phyloP scores from a whole-genome alignment of 148 eudicot species.

The Fagopyrum tataricum region DNA sequence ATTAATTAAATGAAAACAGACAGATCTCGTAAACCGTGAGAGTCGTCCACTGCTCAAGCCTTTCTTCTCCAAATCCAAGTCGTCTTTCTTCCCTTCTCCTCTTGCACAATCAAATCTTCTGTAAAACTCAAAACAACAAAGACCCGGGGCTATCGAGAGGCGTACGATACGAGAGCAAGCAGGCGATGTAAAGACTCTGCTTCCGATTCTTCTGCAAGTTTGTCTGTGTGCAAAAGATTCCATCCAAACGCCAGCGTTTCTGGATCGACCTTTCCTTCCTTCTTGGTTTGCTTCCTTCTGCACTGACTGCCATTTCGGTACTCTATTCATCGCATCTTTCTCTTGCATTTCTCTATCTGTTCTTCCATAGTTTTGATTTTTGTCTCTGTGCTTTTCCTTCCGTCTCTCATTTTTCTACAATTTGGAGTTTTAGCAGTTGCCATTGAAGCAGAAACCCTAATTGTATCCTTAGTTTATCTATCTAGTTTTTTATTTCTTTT shows the following conservation, averaged over 20 bases:
- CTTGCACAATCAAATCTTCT: neutral
- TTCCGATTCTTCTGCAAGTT: neutral
- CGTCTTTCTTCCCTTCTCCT: neutral
- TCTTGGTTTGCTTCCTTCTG: slow-evolving; percentile 3
- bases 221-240: neutral
- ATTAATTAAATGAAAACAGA: too few relatives aligned
- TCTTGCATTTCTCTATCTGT: neutral
- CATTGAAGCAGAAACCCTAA: slow-evolving; percentile 1
- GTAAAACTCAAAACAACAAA: neutral
- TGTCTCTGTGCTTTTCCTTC: neutral
- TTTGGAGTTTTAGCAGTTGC: neutral
- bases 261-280: neutral
- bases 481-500: neutral
- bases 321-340: neutral
- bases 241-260: slow-evolving; percentile 4
- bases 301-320: neutral
- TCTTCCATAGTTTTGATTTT: neutral
- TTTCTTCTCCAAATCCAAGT: too few relatives aligned
- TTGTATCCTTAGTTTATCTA: neutral
- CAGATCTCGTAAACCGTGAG: too few relatives aligned
- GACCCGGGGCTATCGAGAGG: too few relatives aligned
- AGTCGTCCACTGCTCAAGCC: too few relatives aligned
- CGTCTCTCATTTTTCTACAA: neutral
- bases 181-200: too few relatives aligned
- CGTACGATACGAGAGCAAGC: too few relatives aligned